Percentiles rank a stretch among this genome's conserved stretches.
phyloP scores from a whole-genome alignment of 139 green algal species.

The Picochlorum sp. region DNA sequence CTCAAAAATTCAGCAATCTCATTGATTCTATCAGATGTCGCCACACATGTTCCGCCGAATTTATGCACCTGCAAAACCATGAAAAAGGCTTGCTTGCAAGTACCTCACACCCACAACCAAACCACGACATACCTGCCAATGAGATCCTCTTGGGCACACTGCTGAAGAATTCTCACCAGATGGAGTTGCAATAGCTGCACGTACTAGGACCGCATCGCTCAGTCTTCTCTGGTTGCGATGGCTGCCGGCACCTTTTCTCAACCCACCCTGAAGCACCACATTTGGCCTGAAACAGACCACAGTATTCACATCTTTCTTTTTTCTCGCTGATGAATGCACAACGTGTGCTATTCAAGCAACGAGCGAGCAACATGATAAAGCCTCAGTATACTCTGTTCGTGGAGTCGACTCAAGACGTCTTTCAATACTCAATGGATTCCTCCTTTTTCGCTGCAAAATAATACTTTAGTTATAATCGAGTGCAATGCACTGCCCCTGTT shows the following conservation, averaged over 20 bases:
- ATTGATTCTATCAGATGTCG: constrained; percentile 69
- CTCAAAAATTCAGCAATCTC: constrained; percentile 68
- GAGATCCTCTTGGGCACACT: background rate
- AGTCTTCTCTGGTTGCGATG: background rate
- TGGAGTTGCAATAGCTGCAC: background rate
- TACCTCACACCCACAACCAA: background rate
- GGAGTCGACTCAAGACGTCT: too few species aligned
- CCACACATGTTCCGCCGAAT: constrained; percentile 96
- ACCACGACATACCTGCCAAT: constrained; percentile 1
- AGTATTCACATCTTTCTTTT: too few species aligned
- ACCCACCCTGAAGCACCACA: too few species aligned
- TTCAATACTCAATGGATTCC: background rate
- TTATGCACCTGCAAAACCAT: constrained; percentile 79
- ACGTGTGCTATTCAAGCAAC: too few species aligned
- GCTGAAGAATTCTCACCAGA: background rate
- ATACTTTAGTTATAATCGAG: background rate
- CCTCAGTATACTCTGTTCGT: too few species aligned
- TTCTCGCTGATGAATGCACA: too few species aligned
- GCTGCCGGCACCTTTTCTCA: background rate
- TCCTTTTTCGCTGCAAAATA: background rate
- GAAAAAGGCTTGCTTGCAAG: constrained; percentile 4
- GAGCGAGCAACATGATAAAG: too few species aligned
- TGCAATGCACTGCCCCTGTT: background rate
- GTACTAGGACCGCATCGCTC: background rate
- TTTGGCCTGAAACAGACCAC: too few species aligned